Conservation (phyloP, 1,139 yeast genomes). For the Yamadazyma dendronema region DNA sequence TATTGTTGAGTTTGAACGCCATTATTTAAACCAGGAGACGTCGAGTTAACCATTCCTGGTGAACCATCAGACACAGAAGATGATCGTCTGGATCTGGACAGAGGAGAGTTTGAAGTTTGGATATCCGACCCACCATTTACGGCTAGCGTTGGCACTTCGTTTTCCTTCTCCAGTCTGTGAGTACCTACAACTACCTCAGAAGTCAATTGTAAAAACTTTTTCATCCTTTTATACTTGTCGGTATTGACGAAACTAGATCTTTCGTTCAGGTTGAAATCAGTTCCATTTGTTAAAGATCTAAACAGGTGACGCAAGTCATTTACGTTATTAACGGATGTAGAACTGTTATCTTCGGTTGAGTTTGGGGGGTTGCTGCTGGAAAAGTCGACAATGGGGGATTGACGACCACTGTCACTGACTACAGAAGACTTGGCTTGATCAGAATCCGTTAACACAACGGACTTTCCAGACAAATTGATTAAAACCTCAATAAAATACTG, state of each 20-base stretch:
- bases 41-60: constrained; percentile 7
- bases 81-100: constrained; percentile 19
- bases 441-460: constrained; percentile 28
- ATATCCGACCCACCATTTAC: constrained; percentile 3
- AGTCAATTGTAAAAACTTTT: constrained; percentile 75
- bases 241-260: constrained; percentile 65
- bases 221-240: constrained; percentile 68
- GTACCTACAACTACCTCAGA: constrained; percentile 83
- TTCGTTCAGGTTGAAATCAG: constrained; percentile 31
- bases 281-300: constrained; percentile 22
- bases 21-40: not conserved
- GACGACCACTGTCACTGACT: constrained; percentile 11
- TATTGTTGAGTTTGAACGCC: constrained; percentile 2
- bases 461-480: constrained; percentile 58
- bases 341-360: not conserved
- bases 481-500: constrained; percentile 84
- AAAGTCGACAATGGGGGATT: constrained; percentile 18
- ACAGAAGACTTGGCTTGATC: constrained; percentile 17
- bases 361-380: constrained; percentile 1
- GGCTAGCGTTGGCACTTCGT: not conserved
- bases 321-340: constrained; percentile 7
- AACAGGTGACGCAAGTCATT: constrained; percentile 32
- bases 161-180: constrained; percentile 40
- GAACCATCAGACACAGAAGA: constrained; percentile 19
- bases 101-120: constrained; percentile 9